Evolutionary conservation across 2,329 filamentous ascomycete genomes (phyloP).

Genomic region (Stachybotrys chartarum): DNA sequence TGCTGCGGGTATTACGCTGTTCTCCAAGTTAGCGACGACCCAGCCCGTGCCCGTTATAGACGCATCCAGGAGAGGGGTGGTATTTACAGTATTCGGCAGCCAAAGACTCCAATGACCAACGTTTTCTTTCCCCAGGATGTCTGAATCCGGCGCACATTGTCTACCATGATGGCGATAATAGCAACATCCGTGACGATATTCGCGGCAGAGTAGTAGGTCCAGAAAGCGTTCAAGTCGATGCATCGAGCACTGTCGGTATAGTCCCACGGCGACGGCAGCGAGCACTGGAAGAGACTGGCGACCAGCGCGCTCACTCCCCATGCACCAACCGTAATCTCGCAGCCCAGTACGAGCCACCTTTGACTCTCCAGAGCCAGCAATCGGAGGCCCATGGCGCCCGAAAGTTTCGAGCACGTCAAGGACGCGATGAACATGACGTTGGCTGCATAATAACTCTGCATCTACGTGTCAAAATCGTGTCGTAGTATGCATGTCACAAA

Average conservation of each 20-base stretch:
- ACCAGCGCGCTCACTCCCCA: slow-evolving; percentile 16
- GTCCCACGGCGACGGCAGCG: slow-evolving; percentile 16
- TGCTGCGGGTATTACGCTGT: slow-evolving; percentile 17
- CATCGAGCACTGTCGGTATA: slow-evolving; percentile 14
- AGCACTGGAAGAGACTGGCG: slow-evolving; percentile 19
- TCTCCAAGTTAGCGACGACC: neutral
- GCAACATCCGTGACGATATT: slow-evolving; percentile 22
- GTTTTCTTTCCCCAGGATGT: slow-evolving; percentile 17
- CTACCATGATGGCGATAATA: slow-evolving; percentile 16
- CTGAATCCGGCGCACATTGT: slow-evolving; percentile 19
- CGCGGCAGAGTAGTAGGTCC: slow-evolving; percentile 17
- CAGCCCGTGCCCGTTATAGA: neutral
- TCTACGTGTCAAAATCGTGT: no score
- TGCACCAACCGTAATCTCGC: slow-evolving; percentile 9
- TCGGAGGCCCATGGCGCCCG: slow-evolving; percentile 15
- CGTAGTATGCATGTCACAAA: no score
- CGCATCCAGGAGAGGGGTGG: neutral
- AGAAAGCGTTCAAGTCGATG: slow-evolving; percentile 12
- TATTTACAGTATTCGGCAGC: slow-evolving; percentile 20
- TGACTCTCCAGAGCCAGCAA: slow-evolving; percentile 15
- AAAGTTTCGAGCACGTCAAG: slow-evolving; percentile 16
- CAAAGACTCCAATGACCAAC: slow-evolving; percentile 20
- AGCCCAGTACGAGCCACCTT: slow-evolving; percentile 9
- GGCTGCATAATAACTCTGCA: slow-evolving; percentile 17
- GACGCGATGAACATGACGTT: slow-evolving; percentile 16